phyloP scores from a whole-genome alignment of 306 rosid genomes.

The Quercus parvula region DNA sequence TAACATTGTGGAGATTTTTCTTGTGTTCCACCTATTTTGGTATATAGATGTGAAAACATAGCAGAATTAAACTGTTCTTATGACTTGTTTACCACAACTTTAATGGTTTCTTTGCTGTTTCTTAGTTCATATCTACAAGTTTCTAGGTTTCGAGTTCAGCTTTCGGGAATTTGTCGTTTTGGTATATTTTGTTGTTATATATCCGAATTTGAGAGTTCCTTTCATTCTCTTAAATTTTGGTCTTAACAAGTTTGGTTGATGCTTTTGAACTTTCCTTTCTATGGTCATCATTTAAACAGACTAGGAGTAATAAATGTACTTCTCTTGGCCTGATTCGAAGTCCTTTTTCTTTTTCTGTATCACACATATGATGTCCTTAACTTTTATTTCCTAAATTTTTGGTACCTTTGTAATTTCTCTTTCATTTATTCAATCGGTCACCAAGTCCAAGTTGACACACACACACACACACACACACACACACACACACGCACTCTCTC shows the following conservation, averaged over 20 bases:
- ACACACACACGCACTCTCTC: neutral
- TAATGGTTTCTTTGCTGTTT: neutral
- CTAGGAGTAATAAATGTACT: neutral
- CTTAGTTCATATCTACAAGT: neutral
- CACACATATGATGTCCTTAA: neutral
- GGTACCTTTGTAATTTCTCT: neutral
- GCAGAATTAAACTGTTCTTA: neutral
- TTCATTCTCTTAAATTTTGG: neutral
- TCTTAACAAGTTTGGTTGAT: neutral
- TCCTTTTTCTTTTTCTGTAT: neutral
- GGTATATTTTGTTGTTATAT: neutral
- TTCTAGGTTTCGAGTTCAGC: neutral
- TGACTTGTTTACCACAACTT: neutral
- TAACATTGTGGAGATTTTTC: neutral
- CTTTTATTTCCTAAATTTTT: neutral
- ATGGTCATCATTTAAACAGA: neutral
- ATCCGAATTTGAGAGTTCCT: neutral
- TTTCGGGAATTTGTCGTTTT: neutral
- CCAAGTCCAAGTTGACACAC: neutral
- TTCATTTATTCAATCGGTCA: neutral
- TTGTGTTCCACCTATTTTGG: neutral
- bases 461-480: neutral
- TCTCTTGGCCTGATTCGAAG: neutral
- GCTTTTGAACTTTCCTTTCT: neutral
- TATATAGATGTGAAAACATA: neutral